Evolutionary conservation across 2,329 filamentous ascomycete genomes (phyloP).

Genomic region (Herpomyces periplanetae): DNA sequence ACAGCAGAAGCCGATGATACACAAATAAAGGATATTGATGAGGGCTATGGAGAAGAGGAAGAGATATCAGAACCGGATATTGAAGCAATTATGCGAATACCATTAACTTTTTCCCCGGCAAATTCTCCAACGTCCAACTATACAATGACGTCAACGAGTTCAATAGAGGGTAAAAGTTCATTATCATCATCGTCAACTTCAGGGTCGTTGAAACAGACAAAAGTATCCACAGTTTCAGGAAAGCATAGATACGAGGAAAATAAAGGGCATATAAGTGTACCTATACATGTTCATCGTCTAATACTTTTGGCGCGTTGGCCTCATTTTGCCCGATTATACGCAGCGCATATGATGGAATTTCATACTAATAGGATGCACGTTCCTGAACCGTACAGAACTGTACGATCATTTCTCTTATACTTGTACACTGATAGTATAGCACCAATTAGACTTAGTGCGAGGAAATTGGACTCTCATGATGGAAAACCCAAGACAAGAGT

Average conservation of each 20-base stretch:
- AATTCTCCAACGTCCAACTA: conserved; percentile 5
- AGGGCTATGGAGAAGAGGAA: conserved; percentile 12
- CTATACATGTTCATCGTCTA: conserved; percentile 76
- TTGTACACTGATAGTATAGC: conserved; percentile 75
- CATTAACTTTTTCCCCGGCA: conserved; percentile 9
- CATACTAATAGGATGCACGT: conserved; percentile 95
- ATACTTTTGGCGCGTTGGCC: conserved; percentile 87
- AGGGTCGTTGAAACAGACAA: too few relatives aligned
- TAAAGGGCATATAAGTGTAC: too few relatives aligned
- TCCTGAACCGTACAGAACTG: conserved; percentile 69
- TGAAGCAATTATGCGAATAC: conserved; percentile 4
- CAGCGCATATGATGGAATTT: conserved; percentile 81
- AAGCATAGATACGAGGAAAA: too few relatives aligned
- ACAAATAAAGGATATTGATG: conserved; percentile 21
- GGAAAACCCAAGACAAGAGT: too few relatives aligned
- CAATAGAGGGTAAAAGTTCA: too few relatives aligned
- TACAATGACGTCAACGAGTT: too few relatives aligned
- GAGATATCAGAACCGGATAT: conserved; percentile 2
- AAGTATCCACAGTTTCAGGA: too few relatives aligned
- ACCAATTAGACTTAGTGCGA: too few relatives aligned
- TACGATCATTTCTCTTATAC: conserved; percentile 78
- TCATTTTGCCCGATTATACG: conserved; percentile 68
- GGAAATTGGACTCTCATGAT: too few relatives aligned
- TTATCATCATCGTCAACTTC: too few relatives aligned
- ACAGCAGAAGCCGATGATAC: conserved; percentile 41